These are phyloP conservation scores for Colletotrichum costaricense DNA, from an alignment of 2,329 filamentous ascomycete genomes.

Conservation along the genomic window DNA sequence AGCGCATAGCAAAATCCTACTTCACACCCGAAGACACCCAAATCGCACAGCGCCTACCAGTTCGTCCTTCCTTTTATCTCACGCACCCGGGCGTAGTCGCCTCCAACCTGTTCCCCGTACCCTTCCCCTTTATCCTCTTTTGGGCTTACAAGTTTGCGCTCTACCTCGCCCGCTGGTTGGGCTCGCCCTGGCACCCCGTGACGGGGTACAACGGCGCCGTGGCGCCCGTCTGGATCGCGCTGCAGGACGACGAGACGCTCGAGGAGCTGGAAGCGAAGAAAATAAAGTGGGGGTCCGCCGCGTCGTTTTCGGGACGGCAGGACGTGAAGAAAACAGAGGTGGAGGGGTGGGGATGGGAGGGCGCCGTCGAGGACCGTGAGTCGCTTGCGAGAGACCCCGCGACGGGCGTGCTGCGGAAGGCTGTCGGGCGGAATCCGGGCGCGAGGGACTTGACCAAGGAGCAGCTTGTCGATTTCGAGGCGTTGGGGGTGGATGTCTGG, in stretches of 20 bases:
- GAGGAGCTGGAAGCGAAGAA: slow-evolving; percentile 65
- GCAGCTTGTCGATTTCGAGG: slow-evolving; percentile 70
- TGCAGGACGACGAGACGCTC: slow-evolving; percentile 73
- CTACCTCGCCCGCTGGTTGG: slow-evolving; percentile 79
- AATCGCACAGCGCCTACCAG: slow-evolving; percentile 38
- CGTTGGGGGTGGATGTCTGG: slow-evolving; percentile 72
- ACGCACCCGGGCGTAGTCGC: slow-evolving; percentile 89
- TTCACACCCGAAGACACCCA: slow-evolving; percentile 52
- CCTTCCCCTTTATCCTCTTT: slow-evolving; percentile 74
- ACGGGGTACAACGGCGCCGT: slow-evolving; percentile 81
- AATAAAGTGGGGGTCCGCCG: slow-evolving; percentile 87
- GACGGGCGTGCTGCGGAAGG: slow-evolving; percentile 60
- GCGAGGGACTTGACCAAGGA: slow-evolving; percentile 71
- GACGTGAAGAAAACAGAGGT: slow-evolving; percentile 83
- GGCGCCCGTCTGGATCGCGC: slow-evolving; percentile 81
- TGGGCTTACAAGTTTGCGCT: slow-evolving; percentile 76
- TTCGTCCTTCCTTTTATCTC: slow-evolving; percentile 75
- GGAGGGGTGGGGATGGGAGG: slow-evolving; percentile 84
- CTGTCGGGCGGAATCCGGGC: slow-evolving; percentile 69
- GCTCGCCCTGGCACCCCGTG: slow-evolving; percentile 89
- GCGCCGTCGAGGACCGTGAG: slow-evolving; percentile 62
- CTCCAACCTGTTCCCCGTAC: slow-evolving; percentile 83
- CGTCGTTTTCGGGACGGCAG: slow-evolving; percentile 66
- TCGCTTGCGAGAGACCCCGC: slow-evolving; percentile 58
- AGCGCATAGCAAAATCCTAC: slow-evolving; percentile 67